These are phyloP conservation scores for Cudoniella acicularis DNA, from an alignment of 495 filamentous ascomycete species.

Conservation along the genomic window DNA sequence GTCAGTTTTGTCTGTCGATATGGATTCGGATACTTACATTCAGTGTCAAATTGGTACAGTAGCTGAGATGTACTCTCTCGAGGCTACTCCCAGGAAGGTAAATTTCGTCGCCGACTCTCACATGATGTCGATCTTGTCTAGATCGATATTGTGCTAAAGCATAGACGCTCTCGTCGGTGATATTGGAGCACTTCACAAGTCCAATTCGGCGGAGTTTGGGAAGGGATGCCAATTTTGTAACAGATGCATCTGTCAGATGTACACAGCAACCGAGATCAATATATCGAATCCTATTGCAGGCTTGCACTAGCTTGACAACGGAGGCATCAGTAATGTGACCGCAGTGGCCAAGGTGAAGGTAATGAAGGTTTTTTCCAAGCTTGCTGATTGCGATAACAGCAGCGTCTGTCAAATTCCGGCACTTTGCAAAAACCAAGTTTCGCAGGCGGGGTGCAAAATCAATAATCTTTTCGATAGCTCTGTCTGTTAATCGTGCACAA, in stretches of 20 bases:
- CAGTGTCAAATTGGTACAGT: conserved; percentile 79
- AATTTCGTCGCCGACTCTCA: conserved; percentile 46
- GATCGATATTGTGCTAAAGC: conserved; percentile 64
- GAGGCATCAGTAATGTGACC: conserved; percentile 82
- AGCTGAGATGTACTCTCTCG: conserved; percentile 95
- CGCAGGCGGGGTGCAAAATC: conserved; percentile 80
- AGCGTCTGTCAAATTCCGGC: conserved; percentile 83
- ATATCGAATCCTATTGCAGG: conserved; percentile 92
- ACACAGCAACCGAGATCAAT: conserved; percentile 95
- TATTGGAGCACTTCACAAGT: conserved; percentile 85
- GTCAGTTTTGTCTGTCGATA: conserved; percentile 3
- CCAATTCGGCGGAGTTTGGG: conserved; percentile 94
- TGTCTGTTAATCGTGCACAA: conserved; percentile 77
- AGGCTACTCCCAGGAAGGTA: conserved; percentile 47
- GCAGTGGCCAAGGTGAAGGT: conserved; percentile 94
- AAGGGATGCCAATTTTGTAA: conserved; percentile 78
- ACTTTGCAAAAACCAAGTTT: conserved; percentile 93
- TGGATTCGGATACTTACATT: conserved; percentile 50
- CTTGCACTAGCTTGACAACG: conserved; percentile 75
- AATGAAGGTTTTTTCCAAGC: conserved; percentile 93
- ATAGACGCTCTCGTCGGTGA: conserved; percentile 84
- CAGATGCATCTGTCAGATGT: conserved; percentile 81
- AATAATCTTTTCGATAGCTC: conserved; percentile 82
- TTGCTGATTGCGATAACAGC: conserved; percentile 83
- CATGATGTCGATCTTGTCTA: conserved; percentile 40